Base-by-base conservation (phyloP, 73 alveolate genomes). In the Paramecium octaurelia region DNA sequence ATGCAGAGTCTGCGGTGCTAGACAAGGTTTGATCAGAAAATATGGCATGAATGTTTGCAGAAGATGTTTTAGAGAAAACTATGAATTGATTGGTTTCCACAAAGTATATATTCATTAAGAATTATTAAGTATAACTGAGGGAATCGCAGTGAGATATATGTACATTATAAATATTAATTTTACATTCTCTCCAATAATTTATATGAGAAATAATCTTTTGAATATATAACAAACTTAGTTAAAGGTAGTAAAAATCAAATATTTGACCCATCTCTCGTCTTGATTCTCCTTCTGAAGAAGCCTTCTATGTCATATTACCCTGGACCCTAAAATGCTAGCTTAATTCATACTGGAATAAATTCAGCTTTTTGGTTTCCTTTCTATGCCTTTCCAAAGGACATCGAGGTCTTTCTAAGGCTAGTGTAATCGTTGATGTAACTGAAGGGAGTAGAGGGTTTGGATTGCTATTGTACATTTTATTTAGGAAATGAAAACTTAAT, bases 41-140 rank as follows among this genome's bases (percentile, higher is more conserved):
- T 96, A 97, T 96, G 98, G 95, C 58, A 91, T 97, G 92, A 86
- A 92, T 94, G 95, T 97, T 86, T 96, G 98, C 96, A 96, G 99
- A 96, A 96, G 98, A 96, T 95, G 99, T 95, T 97, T 97, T 95
- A 97, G 99, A 95, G 99, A 97, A 92, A 95, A 97, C 68, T 97
- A 97, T 58, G 85, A 93, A 71, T 94, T 93, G 85, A 94, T 97
- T 73, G 99, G 99, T 76, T 97, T 97, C 97, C 83, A 92, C 96
- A 96, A 96, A 91, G 96, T 88, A 95, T 38, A 8, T 34, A 34
- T 64, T 64, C 42, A 31, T 64, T 64, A 31, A 27, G 46, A 27
- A 31, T 31, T 64, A 31, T 64, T 64, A 64, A 64, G 84, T 64
- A 64, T 64, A 31, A 20, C 7, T 64, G 84, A 64, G 50, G 84